Base-by-base conservation (phyloP, 2,329 filamentous ascomycete species). In the Rachicladosporium sp. region DNA sequence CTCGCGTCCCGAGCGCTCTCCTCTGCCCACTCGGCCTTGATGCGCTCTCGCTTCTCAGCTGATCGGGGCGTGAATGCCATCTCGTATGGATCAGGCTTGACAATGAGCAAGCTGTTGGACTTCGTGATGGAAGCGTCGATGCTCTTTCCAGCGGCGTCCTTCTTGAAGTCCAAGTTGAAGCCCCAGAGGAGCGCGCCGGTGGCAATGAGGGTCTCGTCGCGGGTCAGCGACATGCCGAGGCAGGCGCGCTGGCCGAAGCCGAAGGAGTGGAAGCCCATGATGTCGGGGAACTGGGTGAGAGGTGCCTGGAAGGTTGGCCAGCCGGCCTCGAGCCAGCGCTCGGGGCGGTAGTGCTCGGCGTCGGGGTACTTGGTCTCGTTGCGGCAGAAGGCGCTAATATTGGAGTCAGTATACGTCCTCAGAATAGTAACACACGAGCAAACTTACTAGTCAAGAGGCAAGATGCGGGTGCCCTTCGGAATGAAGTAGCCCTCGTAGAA, bases 301-400 rank as follows among this genome's bases (percentile, higher is more conserved):
- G 77, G 77, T 50, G 74, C 75, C 50, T 78, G 72, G 60, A 72
- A 80, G 0, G 76, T 78, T 1, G 77, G 77, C 67, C 71, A 81
- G 12, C 61, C 62, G n/a, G 71, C 58, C 47, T 78, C 70, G 8
- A 82, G 66, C 64, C 73, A 82, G 31, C 77, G 69, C 48, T 78
- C 75, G 0, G 78, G 76, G 23, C 66, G 70, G 59, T 69, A 81
- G 47, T 60, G 67, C 35, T 81, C 74, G n/a, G 74, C 71, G 49
- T 80, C 71, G 1, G 75, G 75, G 50, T 81, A 82, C 40, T 68
- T 71, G 29, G 59, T 59, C 1, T 69, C 65, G 45, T 79, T 73
- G 33, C 74, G 71, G 53, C 74, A 71, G 53, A 78, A 70, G 34
- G 66, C 66, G 66, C 70, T 74, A 38, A 3, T 5, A 1, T 19